phyloP scores from a whole-genome alignment of 345 rosid species.

The Heritiera littoralis region DNA sequence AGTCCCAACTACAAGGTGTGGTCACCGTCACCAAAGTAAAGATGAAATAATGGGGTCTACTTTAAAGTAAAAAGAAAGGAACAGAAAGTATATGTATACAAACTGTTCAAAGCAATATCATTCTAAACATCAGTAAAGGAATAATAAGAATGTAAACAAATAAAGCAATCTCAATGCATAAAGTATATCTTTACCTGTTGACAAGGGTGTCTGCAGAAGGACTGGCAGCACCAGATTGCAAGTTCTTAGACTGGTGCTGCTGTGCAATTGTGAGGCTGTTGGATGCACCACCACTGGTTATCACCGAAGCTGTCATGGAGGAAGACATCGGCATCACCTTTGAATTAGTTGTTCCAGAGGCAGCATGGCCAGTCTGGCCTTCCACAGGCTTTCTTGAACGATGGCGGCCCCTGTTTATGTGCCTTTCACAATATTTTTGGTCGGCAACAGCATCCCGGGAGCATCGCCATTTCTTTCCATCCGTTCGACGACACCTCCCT shows the following conservation, averaged over 20 bases:
- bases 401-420: slow-evolving; percentile 79
- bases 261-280: slow-evolving; percentile 34
- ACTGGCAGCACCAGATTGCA: slow-evolving; percentile 36
- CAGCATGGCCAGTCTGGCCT: slow-evolving; percentile 55
- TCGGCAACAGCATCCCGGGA: slow-evolving; percentile 72
- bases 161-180: slow-evolving; percentile 8
- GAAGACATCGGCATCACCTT: slow-evolving; percentile 41
- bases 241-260: slow-evolving; percentile 37
- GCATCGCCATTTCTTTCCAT: slow-evolving; percentile 92
- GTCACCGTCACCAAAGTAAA: slow-evolving; percentile 30
- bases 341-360: slow-evolving; percentile 34
- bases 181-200: slow-evolving; percentile 39
- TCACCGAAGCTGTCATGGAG: slow-evolving; percentile 30
- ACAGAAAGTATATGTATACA: slow-evolving; percentile 17
- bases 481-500: slow-evolving; percentile 76
- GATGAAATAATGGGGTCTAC: slow-evolving; percentile 33
- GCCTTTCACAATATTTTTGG: slow-evolving; percentile 82
- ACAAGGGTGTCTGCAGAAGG: slow-evolving; percentile 34
- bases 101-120: slow-evolving; percentile 26
- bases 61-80: slow-evolving; percentile 28
- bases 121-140: not conserved
- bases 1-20: not conserved
- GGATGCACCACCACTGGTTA: slow-evolving; percentile 33
- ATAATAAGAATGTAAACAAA: slow-evolving; percentile 9
- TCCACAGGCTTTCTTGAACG: slow-evolving; percentile 92